Percentiles rank a stretch among this genome's conserved stretches.
Evolutionary conservation across 2,329 filamentous ascomycete species (phyloP).

Genomic region (Trichocomaceae sp.): DNA sequence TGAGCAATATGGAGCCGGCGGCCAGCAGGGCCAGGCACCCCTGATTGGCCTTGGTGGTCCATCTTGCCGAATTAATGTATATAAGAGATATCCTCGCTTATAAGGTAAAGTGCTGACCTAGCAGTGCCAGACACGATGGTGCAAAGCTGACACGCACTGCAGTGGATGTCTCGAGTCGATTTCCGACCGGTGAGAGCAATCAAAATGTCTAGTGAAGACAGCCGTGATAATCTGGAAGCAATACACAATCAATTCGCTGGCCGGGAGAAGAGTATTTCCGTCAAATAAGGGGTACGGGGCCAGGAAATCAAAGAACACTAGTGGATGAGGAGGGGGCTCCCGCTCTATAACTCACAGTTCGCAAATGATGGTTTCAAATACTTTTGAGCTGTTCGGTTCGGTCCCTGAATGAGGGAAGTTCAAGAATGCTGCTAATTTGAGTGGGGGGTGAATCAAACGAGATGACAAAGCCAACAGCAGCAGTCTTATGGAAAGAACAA

Average conservation of each 20-base stretch:
- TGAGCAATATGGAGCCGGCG: conserved; percentile 95
- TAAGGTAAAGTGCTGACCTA: background rate
- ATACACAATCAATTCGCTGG: background rate
- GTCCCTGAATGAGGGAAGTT: conserved; percentile 4
- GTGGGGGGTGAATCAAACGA: conserved; percentile 6
- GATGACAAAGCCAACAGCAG: conserved; percentile 12
- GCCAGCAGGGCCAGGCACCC: conserved; percentile 64
- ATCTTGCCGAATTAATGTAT: conserved; percentile 37
- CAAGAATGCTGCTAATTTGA: conserved; percentile 1
- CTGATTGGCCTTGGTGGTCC: conserved; percentile 58
- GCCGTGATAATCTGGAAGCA: conserved; percentile 1
- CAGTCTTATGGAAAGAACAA: conserved; percentile 1
- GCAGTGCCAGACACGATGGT: background rate
- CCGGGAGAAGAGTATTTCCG: background rate
- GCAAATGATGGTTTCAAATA: conserved; percentile 8
- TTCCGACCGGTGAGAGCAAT: conserved; percentile 19
- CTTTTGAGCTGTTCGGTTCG: conserved; percentile 4
- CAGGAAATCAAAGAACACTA: background rate
- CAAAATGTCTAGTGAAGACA: background rate
- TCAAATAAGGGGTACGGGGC: background rate
- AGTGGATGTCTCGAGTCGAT: conserved; percentile 21
- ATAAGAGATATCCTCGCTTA: conserved; percentile 3
- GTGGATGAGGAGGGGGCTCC: background rate
- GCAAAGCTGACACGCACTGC: conserved; percentile 19
- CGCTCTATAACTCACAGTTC: conserved; percentile 9